Evolutionary conservation across 2,329 filamentous ascomycete species (phyloP), one percentile per base, ranked within the genome.

Genomic region (Xylariaceae sp.): DNA sequence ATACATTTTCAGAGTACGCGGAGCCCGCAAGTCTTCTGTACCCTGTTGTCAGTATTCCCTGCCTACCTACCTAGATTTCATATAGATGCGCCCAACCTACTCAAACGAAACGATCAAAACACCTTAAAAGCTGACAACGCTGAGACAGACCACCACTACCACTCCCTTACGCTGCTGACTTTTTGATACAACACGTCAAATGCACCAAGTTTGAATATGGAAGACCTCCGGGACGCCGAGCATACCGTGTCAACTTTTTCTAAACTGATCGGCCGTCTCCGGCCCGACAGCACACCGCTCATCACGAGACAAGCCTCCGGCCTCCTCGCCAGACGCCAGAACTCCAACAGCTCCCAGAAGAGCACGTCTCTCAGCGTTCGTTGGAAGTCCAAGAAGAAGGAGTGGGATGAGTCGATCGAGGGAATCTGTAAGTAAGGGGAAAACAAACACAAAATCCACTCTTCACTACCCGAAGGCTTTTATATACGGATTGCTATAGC

Each of bases 151-250:
- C n/a, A n/a, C n/a, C n/a, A n/a, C n/a, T n/a, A n/a, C n/a, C n/a
- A n/a, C n/a, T n/a, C n/a, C n/a, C n/a, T n/a, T n/a, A n/a, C n/a
- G n/a, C n/a, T n/a, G n/a, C n/a, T n/a, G n/a, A n/a, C n/a, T n/a
- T n/a, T n/a, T n/a, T n/a, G n/a, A n/a, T n/a, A n/a, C n/a, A n/a
- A n/a, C n/a, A n/a, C n/a, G n/a, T n/a, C n/a, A n/a, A n/a, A n/a
- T n/a, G n/a, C n/a, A n/a, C n/a, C n/a, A 26, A 27, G 13, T 2
- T 16, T n/a, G 12, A 13, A 44, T 12, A 55, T 56, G 52, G 48
- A 50, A 24, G 54, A 56, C 24, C 36, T 56, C 21, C 52, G 54
- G 29, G 36, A 55, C 27, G 54, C 52, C 11, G 40, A 47, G 35
- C 40, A 47, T 4, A 47, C 51, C 9, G 51, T 56, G 16, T 34